Evolutionary conservation across 1,284 basidiomycete species (phyloP), one percentile per base, ranked within the genome.

Genomic region (Rhodotorula sp.): DNA sequence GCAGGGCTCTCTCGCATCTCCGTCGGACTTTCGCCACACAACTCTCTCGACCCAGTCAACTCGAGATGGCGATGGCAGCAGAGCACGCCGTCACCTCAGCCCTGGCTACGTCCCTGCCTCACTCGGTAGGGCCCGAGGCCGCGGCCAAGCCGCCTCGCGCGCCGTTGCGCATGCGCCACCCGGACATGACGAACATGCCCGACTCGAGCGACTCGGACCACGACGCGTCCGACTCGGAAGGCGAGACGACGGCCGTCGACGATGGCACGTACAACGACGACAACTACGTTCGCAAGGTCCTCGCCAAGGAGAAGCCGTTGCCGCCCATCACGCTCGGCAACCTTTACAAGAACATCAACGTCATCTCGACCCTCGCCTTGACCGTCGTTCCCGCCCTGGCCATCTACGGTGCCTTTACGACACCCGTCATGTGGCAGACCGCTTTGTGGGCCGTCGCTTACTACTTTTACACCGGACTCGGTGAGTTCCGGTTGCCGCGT

Each of bases 251-350:
- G 31, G 78, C 77, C 19, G 78, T 78, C 52, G 78, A 78, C 69
- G 83, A 84, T 74, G 89, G 90, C 82, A 78, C 85, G 76, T 83
- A 90, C 81, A 88, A 91, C 73, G 89, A 90, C 50, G 91, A 93
- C 83, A 94, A 94, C 85, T 95, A 94, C 79, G 92, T 97, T 79
- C 85, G 88, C 64, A 87, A 90, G 81, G 92, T 90, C 5, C 86
- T 95, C 80, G 88, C 88, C 80, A 89, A 81, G 86, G 79, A 86
- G 85, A 81, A 89, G 80, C 78, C 88, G 2, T 84, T 92, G 21
- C 92, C 92, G 1, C 92, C 92, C 8, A 84, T 95, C 79, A 86
- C 86, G 14, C 87, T 86, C 86, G 80, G 84, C 57, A 95, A 90
- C 80, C 81, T 87, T 72, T 81, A 83, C 77, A 83, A 84, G 59